Base-by-base conservation (phyloP, 148 eudicot species). In the Vaccinium darrowii region DNA sequence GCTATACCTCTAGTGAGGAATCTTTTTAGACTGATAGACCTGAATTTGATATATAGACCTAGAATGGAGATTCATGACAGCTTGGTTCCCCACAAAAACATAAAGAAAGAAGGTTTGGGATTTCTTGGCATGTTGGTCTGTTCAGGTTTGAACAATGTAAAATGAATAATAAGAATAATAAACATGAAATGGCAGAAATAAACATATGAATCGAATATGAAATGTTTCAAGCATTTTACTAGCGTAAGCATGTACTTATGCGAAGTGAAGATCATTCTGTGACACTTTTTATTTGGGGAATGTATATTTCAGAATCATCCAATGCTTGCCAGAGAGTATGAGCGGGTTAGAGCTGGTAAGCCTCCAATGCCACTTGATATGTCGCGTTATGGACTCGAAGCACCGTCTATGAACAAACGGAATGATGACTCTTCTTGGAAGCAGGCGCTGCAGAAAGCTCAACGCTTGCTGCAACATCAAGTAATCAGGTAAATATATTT, bases 291-390 rank as follows among this genome's bases (percentile, higher is more conserved):
- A 80, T 82, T 84, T 80, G 21, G 60, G 19, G 19, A 56, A 43
- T 57, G 7, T 82, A 16, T 53, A 51, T 87, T 86, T 81, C 91
- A 94, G 99, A 92, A 92, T 86, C 95, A 96, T 88, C 99, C 99
- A n/a, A 93, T 95, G 95, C 97, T 96, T 86, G 98, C 97, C 33
- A 90, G 98, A 89, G 99, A 96, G 88, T 93, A 90, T 87, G 99
- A 96, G 86, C 89, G 99, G 82, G 96, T 96, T 15, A 91, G 96
- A 88, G 95, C 95, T 90, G 94, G 94, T 80, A 96, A 91, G 89
- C 97, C 99, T 85, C 95, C 94, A 21, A 90, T 92, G 80, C 91
- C 92, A 89, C 91, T 94, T 47, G 99, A 96, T 89, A 94, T 90
- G 84, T 92, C 94, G 72, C 92, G 99, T 52, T 94, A 93, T 88